A percentile compares a stretch with the other conserved stretches of the same genome.
These are phyloP conservation scores for Candida nitratophila DNA, from an alignment of 805 yeast genomes.

Conservation along the genomic window DNA sequence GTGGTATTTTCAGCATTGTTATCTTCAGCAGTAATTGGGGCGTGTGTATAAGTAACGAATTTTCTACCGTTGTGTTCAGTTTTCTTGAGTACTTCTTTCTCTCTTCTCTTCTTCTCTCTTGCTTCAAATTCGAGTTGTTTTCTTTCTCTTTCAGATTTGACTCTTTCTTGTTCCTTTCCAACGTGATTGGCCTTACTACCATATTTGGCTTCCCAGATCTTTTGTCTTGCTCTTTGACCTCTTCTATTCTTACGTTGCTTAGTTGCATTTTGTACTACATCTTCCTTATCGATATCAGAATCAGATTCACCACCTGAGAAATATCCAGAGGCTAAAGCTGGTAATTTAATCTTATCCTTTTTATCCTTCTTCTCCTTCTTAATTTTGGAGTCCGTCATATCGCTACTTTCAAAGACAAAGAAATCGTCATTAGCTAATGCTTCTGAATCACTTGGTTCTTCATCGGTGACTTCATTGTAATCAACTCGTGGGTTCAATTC, in stretches of 20 bases:
- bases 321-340: slow-evolving; percentile 74
- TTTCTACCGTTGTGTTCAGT: slow-evolving; percentile 4
- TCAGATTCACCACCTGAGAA: slow-evolving; percentile 76
- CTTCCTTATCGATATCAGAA: slow-evolving; percentile 39
- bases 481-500: slow-evolving; percentile 31
- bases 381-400: too few species aligned
- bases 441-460: slow-evolving; percentile 41
- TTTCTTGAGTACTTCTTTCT: slow-evolving; percentile 30
- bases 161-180: slow-evolving; percentile 51
- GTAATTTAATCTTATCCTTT: slow-evolving; percentile 38
- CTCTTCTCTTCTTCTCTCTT: slow-evolving; percentile 61
- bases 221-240: slow-evolving; percentile 95
- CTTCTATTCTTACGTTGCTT: slow-evolving; percentile 76
- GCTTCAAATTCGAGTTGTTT: slow-evolving; percentile 64
- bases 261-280: slow-evolving; percentile 45
- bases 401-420: slow-evolving; percentile 21
- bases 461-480: slow-evolving; percentile 61
- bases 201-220: slow-evolving; percentile 90
- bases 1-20: background rate
- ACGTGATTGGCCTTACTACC: slow-evolving; percentile 84
- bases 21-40: slow-evolving; percentile 8
- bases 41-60: too few species aligned
- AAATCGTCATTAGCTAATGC: slow-evolving; percentile 32
- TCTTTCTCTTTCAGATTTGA: slow-evolving; percentile 47
- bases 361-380: slow-evolving; percentile 19